Base-by-base conservation (phyloP, 805 yeast genomes). In the Kodamaea nitidulidarum region DNA sequence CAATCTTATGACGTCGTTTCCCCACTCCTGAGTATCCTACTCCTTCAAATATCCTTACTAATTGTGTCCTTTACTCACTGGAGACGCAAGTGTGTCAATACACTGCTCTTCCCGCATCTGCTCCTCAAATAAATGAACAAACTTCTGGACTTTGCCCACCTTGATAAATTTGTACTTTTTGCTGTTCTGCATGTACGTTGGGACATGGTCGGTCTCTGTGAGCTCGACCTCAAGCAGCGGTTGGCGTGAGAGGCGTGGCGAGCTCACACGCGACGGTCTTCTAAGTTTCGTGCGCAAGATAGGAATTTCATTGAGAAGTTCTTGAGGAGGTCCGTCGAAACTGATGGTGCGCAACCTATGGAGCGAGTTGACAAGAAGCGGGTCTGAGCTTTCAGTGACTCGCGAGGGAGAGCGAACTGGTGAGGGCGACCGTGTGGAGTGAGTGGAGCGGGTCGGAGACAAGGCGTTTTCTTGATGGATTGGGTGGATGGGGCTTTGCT, bases 121-220 rank as follows among this genome's bases (percentile, higher is more conserved):
- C 40, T 67, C 72, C 44, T 68, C 73, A 45, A 67, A 69, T 48
- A 69, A 54, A 46, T 56, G 56, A 9, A 68, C 73, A 46, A 65
- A 67, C 48, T 67, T 66, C 44, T 68, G 73, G 21, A 68, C 74
- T 45, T 69, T 69, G 2, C 73, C 73, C 16, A 69, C 67, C 48
- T 67, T 67, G 42, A 68, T 68, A 45, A 61, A 69, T 46, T 63
- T 65, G 52, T 65, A 68, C 48, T 67, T 69, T 41, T 62, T 64
- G 50, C 67, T 64, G 37, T 64, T 56, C 45, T 65, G 65, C 36
- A 69, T 66, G 46, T 56, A 67, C 8, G 58, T 48, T 6, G 67
- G 69, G n/a, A 55, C 68, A 32, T 15, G 31, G 12, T 6, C 32
- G 8, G 32, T 30, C 16, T 15, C 31, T 7, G 31, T 27, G 10